Percentiles rank a stretch among this genome's conserved stretches.
phyloP scores from a whole-genome alignment of 176 grass and related monocot species.

The Tuctoria greenei region DNA sequence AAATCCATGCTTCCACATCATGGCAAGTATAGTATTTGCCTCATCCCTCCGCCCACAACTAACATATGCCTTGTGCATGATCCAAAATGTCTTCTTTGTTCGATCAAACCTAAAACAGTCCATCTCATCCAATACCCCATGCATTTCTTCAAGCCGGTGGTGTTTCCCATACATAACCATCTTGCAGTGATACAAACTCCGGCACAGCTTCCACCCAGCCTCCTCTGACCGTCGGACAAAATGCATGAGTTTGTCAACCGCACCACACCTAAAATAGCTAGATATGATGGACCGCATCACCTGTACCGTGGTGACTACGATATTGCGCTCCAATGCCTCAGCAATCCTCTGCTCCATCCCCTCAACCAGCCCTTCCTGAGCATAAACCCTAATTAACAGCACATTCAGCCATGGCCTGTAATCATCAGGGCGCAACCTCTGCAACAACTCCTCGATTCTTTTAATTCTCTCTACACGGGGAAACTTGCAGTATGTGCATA shows the following conservation, averaged over 20 bases:
- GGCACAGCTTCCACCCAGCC: conserved; percentile 78
- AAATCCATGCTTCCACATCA: conserved; percentile 86
- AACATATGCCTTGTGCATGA: conserved; percentile 79
- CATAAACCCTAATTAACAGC: conserved; percentile 82
- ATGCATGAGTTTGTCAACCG: conserved; percentile 57
- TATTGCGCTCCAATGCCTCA: conserved; percentile 62
- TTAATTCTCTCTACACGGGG: conserved; percentile 51
- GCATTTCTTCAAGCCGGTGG: conserved; percentile 67
- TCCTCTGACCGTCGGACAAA: conserved; percentile 61
- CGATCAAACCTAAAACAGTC: conserved; percentile 50
- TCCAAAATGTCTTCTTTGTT: conserved; percentile 85
- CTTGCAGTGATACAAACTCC: conserved; percentile 87
- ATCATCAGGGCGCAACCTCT: conserved; percentile 53
- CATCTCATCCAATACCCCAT: conserved; percentile 80
- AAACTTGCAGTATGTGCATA: conserved; percentile 80
- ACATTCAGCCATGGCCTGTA: conserved; percentile 80
- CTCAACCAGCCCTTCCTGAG: conserved; percentile 65
- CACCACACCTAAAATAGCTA: conserved; percentile 59
- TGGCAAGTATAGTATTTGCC: conserved; percentile 59
- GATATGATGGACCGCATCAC: conserved; percentile 66
- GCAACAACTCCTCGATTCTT: conserved; percentile 72
- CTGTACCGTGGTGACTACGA: conserved; percentile 42
- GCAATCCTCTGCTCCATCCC: conserved; percentile 69
- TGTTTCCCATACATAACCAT: conserved; percentile 92
- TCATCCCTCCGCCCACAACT: conserved; percentile 49